phyloP scores from a whole-genome alignment of 2,329 filamentous ascomycete species.

The Alternaria angustiovoidea region DNA sequence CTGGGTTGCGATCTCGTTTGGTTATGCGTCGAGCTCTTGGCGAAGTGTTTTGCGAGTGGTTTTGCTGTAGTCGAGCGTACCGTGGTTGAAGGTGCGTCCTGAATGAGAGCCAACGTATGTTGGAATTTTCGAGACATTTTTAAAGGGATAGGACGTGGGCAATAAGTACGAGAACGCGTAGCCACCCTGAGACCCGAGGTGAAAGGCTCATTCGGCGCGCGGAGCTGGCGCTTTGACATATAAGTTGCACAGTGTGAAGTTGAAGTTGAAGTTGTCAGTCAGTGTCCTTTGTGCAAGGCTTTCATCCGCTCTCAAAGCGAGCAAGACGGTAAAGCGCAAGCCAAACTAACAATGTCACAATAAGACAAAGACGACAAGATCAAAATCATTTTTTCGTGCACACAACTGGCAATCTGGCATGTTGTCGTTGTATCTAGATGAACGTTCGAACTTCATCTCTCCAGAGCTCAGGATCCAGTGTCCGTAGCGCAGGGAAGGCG shows the following conservation, averaged over 20 bases:
- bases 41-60: neutral
- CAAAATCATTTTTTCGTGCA: neutral
- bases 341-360: conserved; percentile 8
- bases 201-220: conserved; percentile 1
- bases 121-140: neutral
- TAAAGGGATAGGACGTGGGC: neutral
- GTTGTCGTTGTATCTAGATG: neutral
- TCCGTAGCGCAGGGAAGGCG: neutral
- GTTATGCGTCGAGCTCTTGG: neutral
- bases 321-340: conserved; percentile 3
- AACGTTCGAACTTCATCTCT: neutral
- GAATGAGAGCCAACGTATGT: neutral
- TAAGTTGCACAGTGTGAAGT: conserved; percentile 2
- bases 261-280: conserved; percentile 2
- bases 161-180: conserved; percentile 11
- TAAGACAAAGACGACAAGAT: conserved; percentile 14
- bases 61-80: neutral
- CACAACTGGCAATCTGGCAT: neutral
- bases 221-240: conserved; percentile 10
- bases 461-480: neutral
- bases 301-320: conserved; percentile 5
- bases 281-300: neutral
- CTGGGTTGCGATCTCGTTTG: neutral
- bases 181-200: neutral
- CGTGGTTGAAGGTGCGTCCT: neutral